phyloP scores from a whole-genome alignment of 2,329 filamentous ascomycete genomes.

The Phialocephala sp. region DNA sequence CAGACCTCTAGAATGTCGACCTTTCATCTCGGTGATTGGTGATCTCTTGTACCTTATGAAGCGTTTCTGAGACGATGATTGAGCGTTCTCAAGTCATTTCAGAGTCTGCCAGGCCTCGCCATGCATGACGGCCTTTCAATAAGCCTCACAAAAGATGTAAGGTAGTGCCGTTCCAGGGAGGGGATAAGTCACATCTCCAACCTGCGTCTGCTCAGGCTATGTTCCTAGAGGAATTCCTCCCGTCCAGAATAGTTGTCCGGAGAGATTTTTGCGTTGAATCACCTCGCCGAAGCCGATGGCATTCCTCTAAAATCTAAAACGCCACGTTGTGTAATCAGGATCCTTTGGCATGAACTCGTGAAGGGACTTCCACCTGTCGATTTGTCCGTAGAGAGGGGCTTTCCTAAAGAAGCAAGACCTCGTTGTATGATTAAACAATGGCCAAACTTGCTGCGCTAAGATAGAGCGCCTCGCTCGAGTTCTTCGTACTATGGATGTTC shows the following conservation, averaged over 20 bases:
- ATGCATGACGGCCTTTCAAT: neutral
- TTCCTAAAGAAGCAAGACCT: neutral
- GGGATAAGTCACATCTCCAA: neutral
- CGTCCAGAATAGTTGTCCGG: neutral
- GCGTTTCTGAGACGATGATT: too few species aligned
- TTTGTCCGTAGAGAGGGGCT: neutral
- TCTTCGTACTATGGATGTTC: too few species aligned
- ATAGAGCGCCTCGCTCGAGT: too few species aligned
- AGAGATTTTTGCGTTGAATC: neutral
- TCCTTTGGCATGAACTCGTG: neutral
- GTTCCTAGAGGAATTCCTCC: neutral
- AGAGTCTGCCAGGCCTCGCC: neutral
- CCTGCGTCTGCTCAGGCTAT: neutral
- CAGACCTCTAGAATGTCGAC: too few species aligned
- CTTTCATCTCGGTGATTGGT: too few species aligned
- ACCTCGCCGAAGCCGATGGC: neutral
- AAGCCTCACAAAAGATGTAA: neutral
- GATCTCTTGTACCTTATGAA: too few species aligned
- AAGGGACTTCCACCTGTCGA: neutral
- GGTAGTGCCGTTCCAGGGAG: neutral
- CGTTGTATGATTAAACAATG: neutral
- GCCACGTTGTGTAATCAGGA: neutral
- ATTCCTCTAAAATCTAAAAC: neutral
- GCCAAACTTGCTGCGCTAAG: too few species aligned
- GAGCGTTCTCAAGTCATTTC: neutral